These are phyloP conservation scores for Sambucus nigra DNA, from an alignment of 129 eudicot species.

Conservation along the genomic window DNA sequence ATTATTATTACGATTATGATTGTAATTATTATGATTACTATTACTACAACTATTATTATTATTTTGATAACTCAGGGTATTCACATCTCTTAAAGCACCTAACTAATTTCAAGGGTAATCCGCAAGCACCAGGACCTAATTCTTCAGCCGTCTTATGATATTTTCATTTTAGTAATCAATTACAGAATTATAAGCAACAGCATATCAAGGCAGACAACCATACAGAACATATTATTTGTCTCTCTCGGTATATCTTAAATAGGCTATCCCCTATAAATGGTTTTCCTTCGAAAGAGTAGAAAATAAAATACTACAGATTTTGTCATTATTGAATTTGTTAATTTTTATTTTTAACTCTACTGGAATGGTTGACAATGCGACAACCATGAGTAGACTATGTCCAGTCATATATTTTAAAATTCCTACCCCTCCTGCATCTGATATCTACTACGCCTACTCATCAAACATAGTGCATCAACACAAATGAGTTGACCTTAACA, in stretches of 20 bases:
- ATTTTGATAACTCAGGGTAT: too few relatives aligned
- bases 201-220: not conserved
- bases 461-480: conserved; percentile 14
- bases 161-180: not conserved
- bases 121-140: too few relatives aligned
- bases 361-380: conserved; percentile 21
- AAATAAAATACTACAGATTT: conserved; percentile 4
- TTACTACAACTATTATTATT: too few relatives aligned
- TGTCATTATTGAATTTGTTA: conserved; percentile 7
- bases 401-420: conserved; percentile 16
- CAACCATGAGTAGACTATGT: conserved; percentile 2
- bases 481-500: conserved; percentile 29
- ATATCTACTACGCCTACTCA: conserved; percentile 4
- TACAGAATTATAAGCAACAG: not conserved
- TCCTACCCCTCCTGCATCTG: conserved; percentile 9
- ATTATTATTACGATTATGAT: too few relatives aligned
- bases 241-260: not conserved
- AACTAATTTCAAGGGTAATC: too few relatives aligned
- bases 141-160: too few relatives aligned
- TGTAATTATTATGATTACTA: too few relatives aligned
- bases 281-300: conserved; percentile 1
- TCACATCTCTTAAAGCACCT: too few relatives aligned
- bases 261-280: not conserved
- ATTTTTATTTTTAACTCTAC: conserved; percentile 12
- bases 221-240: not conserved